Evolutionary conservation across 176 grass and related monocot genomes (phyloP), one percentile per base, ranked within the genome.

Genomic region (Areca catechu): DNA sequence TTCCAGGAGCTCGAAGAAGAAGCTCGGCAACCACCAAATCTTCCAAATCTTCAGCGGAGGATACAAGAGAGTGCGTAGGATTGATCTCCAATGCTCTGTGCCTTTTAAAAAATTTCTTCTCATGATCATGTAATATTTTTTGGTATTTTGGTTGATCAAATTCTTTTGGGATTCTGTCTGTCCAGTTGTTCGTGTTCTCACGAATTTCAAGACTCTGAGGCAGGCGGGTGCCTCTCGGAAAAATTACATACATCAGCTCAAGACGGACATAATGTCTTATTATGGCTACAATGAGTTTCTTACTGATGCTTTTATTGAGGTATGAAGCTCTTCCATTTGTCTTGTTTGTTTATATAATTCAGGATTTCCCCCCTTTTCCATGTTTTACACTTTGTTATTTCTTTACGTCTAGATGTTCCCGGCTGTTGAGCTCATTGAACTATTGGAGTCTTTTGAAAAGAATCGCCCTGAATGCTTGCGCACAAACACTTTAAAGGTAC

Each of bases 271-370:
- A 43, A 98, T 98, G 66, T 51, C 81, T 30, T 98, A 98, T 60
- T 98, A 92, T 75, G 93, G 84, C 15, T 98, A 98, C 60, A 98
- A 92, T 24, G 93, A 92, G 57, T 98, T 98, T 72, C 83, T 98
- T 2, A 58, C 85, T 47, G 93, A 92, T 27, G 47, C 72, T 62
- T 84, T 98, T 63, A 76, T 85, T 53, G 93, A 98, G 84, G 93
- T 91, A 59, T 63, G 34, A 43, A 43, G 34, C 9, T 43, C 34
- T 43, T 43, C 34, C 34, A 43, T 12, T 14, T 43, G 7, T 43
- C 34, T 43, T 43, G 9, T 43, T 43, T 43, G 34, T 10, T 43
- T 43, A 43, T 43, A 10, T 43, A 43, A 43, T 43, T 43, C 34
- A 10, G 34, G 34, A 43, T 43, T 29, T 23, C 24, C 25, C 24